Evolutionary conservation across 352 stramenopile species (phyloP).

Genomic region (Phytopythium delawarense): DNA sequence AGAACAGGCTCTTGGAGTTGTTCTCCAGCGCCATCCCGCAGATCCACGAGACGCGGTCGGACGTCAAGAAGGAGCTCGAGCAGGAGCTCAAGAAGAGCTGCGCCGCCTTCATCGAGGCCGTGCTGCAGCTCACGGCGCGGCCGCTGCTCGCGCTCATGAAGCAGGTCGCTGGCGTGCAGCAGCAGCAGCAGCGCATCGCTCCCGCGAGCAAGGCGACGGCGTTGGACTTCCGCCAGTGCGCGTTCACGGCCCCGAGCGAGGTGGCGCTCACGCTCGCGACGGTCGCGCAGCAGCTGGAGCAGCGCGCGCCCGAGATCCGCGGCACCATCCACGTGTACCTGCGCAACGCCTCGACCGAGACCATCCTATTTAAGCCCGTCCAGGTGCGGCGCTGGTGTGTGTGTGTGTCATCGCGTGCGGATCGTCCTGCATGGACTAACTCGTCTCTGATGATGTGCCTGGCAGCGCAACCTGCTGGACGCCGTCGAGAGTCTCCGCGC

Average conservation of each 20-base stretch:
- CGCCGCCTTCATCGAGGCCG: conserved; percentile 71
- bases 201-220: conserved; percentile 14
- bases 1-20: conserved; percentile 53
- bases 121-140: conserved; percentile 53
- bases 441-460: background rate
- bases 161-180: conserved; percentile 49
- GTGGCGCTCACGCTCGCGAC: conserved; percentile 43
- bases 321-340: conserved; percentile 72
- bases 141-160: conserved; percentile 62
- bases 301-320: conserved; percentile 34
- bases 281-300: conserved; percentile 37
- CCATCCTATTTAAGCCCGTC: conserved; percentile 80
- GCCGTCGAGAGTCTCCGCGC: conserved; percentile 56
- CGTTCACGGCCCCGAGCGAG: conserved; percentile 32
- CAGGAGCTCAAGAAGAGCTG: conserved; percentile 79
- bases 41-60: conserved; percentile 71
- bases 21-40: conserved; percentile 73
- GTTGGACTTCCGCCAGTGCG: conserved; percentile 39
- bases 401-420: background rate
- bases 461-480: conserved; percentile 62
- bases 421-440: background rate
- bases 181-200: conserved; percentile 20
- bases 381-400: conserved; percentile 33
- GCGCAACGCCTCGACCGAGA: conserved; percentile 73
- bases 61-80: conserved; percentile 79